Percentiles rank a stretch among this genome's conserved stretches.
These are phyloP conservation scores for Ceratobasidium sp. DNA, from an alignment of 1,284 basidiomycete species.

Conservation along the genomic window DNA sequence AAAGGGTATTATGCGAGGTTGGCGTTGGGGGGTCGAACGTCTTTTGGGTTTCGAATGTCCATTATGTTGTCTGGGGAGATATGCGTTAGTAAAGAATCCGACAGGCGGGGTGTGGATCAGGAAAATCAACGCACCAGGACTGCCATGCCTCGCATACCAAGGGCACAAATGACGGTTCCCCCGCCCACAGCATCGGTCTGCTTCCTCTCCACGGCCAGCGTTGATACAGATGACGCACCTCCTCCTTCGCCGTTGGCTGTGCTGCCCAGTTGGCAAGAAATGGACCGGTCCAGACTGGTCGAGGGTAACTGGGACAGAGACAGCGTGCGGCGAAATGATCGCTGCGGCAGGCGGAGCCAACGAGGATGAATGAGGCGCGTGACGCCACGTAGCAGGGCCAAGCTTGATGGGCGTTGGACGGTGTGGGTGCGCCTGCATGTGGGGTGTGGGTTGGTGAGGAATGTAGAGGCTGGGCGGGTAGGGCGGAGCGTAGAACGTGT, in stretches of 20 bases:
- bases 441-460: not conserved
- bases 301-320: slow-evolving; percentile 10
- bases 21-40: slow-evolving; percentile 12
- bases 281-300: slow-evolving; percentile 37
- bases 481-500: slow-evolving; percentile 8
- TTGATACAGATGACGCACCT: slow-evolving; percentile 40
- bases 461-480: slow-evolving; percentile 12
- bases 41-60: slow-evolving; percentile 42
- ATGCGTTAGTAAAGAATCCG: not conserved
- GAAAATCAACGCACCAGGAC: slow-evolving; percentile 18
- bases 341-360: slow-evolving; percentile 20
- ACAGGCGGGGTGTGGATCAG: not conserved
- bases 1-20: slow-evolving; percentile 4
- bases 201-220: slow-evolving; percentile 30
- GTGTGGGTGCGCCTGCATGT: not conserved
- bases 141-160: slow-evolving; percentile 33
- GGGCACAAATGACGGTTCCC: slow-evolving; percentile 40
- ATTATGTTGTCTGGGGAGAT: slow-evolving; percentile 35
- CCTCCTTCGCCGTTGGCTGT: slow-evolving; percentile 30
- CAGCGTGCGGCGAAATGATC: slow-evolving; percentile 4
- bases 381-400: slow-evolving; percentile 33
- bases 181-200: slow-evolving; percentile 35
- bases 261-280: slow-evolving; percentile 31
- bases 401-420: slow-evolving; percentile 26
- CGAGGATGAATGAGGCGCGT: slow-evolving; percentile 36